Evolutionary conservation across 176 grass and related monocot genomes (phyloP).

Genomic region (Avena sativa): DNA sequence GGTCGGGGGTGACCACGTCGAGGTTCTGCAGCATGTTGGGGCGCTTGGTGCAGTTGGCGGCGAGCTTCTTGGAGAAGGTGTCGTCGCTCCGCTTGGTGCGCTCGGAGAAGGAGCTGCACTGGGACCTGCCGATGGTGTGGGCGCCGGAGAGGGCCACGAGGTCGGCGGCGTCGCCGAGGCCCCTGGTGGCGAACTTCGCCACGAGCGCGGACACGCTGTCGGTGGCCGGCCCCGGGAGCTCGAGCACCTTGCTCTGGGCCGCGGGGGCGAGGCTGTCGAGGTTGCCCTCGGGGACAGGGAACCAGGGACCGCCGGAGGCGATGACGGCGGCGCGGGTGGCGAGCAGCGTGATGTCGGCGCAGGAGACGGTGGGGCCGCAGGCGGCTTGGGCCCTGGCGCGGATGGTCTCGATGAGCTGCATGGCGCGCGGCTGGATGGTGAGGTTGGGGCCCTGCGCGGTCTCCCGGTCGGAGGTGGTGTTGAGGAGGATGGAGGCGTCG

Average conservation of each 20-base stretch:
- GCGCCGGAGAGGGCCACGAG: slow-evolving; percentile 72
- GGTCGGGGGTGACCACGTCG: slow-evolving; percentile 27
- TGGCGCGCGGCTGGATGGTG: slow-evolving; percentile 37
- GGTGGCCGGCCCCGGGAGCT: slow-evolving; percentile 22
- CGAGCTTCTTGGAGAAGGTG: slow-evolving; percentile 35
- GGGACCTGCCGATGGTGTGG: slow-evolving; percentile 69
- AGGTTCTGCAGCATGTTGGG: neutral
- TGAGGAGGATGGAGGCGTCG: slow-evolving; percentile 59
- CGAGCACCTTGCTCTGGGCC: neutral
- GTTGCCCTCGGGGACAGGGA: neutral
- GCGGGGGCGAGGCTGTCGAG: slow-evolving; percentile 36
- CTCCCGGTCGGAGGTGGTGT: slow-evolving; percentile 4
- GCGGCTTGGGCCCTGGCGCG: slow-evolving; percentile 28
- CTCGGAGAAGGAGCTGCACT: slow-evolving; percentile 48
- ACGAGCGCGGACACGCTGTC: neutral
- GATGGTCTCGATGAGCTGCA: slow-evolving; percentile 56
- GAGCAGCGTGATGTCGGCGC: neutral
- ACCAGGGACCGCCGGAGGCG: neutral
- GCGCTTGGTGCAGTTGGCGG: slow-evolving; percentile 8
- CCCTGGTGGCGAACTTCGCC: neutral
- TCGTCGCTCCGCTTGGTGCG: slow-evolving; percentile 42
- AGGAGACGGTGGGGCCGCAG: neutral
- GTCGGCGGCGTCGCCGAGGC: slow-evolving; percentile 28
- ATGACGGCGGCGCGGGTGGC: slow-evolving; percentile 20
- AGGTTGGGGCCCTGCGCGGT: slow-evolving; percentile 34